phyloP scores from a whole-genome alignment of 2,329 filamentous ascomycete species.

The Botryosphaeria agaves region DNA sequence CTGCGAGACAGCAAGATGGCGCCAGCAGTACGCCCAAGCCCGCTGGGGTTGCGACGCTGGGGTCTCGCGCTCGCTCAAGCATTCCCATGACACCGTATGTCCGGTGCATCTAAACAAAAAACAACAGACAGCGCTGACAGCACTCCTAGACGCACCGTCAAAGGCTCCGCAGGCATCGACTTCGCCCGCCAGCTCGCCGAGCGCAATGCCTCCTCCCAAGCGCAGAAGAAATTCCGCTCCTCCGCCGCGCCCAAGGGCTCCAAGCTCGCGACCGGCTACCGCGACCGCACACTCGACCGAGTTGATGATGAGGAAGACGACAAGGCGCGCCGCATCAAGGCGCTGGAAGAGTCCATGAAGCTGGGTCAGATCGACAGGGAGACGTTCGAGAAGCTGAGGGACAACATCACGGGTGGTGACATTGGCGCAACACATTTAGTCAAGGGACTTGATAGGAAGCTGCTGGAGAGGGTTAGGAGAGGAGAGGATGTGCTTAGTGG shows the following conservation, averaged over 20 bases:
- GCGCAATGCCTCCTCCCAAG: conserved; percentile 35
- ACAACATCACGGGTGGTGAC: conserved; percentile 69
- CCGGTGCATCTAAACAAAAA: background rate
- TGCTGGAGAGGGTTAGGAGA: conserved; percentile 50
- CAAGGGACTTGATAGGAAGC: conserved; percentile 76
- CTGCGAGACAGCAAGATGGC: conserved; percentile 19
- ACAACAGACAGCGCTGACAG: background rate
- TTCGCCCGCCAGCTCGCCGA: conserved; percentile 78
- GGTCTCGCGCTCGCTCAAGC: conserved; percentile 60
- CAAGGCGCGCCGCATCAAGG: conserved; percentile 49
- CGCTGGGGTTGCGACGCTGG: conserved; percentile 32
- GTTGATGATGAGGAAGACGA: conserved; percentile 31
- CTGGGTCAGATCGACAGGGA: conserved; percentile 66
- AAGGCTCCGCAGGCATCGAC: conserved; percentile 37
- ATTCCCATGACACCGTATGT: conserved; percentile 90
- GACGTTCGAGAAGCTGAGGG: conserved; percentile 58
- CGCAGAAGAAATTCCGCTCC: conserved; percentile 58
- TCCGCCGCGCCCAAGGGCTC: conserved; percentile 64
- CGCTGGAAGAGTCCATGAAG: conserved; percentile 67
- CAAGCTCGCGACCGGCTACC: conserved; percentile 64
- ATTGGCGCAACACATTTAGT: conserved; percentile 68
- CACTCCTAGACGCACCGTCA: conserved; percentile 43
- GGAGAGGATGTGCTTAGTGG: conserved; percentile 41
- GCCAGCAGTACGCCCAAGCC: conserved; percentile 8
- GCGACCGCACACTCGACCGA: conserved; percentile 58